phyloP scores from a whole-genome alignment of 371 early-diverging fungal genomes.

The Coemansia sp. region DNA sequence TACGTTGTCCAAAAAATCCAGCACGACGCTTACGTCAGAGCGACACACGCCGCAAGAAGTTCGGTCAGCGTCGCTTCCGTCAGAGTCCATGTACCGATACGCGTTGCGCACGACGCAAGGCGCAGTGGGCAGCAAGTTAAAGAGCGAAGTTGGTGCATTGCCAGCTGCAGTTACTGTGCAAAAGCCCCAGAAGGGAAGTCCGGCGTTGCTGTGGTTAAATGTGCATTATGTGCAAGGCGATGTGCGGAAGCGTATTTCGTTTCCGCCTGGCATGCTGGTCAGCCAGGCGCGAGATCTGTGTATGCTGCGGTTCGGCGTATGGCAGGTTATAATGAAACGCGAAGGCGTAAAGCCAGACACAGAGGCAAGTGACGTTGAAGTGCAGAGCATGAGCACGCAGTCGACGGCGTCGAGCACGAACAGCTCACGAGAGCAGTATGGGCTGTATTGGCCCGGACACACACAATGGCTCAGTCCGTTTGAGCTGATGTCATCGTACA shows the following conservation, averaged over 20 bases:
- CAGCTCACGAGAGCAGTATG: slow-evolving; percentile 32
- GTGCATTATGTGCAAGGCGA: slow-evolving; percentile 34
- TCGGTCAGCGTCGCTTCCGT: not conserved
- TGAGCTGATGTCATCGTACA: slow-evolving; percentile 21
- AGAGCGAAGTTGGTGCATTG: not conserved
- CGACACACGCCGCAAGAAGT: not conserved
- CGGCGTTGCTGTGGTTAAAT: slow-evolving; percentile 3
- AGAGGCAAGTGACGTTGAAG: not conserved
- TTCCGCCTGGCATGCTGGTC: slow-evolving; percentile 44
- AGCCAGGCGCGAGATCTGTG: slow-evolving; percentile 50
- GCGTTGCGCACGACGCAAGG: slow-evolving; percentile 2
- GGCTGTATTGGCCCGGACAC: slow-evolving; percentile 41
- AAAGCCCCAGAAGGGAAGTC: not conserved
- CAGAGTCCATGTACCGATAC: slow-evolving; percentile 13
- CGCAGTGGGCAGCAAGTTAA: not conserved
- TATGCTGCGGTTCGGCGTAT: slow-evolving; percentile 49
- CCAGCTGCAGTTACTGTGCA: not conserved
- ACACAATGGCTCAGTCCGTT: slow-evolving; percentile 41
- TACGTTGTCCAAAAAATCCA: slow-evolving; percentile 13
- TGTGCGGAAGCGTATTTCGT: slow-evolving; percentile 24
- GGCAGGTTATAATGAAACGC: slow-evolving; percentile 39
- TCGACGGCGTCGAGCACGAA: slow-evolving; percentile 2
- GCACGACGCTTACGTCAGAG: slow-evolving; percentile 10
- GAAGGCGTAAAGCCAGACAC: not conserved
- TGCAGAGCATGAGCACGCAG: not conserved